Base-by-base conservation (phyloP, 768 basidiomycete species). In the Roridomyces roridus region DNA sequence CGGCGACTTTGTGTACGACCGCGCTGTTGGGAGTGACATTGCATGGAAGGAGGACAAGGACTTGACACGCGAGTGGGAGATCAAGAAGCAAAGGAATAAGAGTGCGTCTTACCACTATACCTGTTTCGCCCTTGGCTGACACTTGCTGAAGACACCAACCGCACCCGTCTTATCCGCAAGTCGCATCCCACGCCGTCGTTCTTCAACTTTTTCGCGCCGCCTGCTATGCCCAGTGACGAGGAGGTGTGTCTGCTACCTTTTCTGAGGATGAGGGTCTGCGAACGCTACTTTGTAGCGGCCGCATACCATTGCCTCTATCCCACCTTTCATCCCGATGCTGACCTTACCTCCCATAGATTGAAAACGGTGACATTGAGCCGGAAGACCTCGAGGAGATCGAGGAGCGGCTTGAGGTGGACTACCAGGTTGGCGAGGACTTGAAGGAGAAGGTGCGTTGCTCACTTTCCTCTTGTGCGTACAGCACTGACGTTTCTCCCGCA, bases 11-110 rank as follows among this genome's bases (percentile, higher is more conserved):
- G 87, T 96, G 45, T 99, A 96, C 74, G 94, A 97, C 80, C 89
- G 86, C 59, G 94, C 96, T 43, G 86, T 92, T 68, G 96, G 96
- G n/a, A 90, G 89, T 41, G 83, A 88, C 68, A 95, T 99, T 77
- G 86, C 88, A 73, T 99, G 96, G 96, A 96, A 96, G 78, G 95
- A 93, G 73, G 96, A 96, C 66, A 96, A 97, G 78, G 94, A 99
- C 76, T 81, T 99, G 55, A 99, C 96, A 47, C 94, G 94, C 78
- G 92, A 92, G 77, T 91, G 93, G 66, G 96, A 98, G 79, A 96
- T 98, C 73, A 97, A 96, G 84, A 98, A 97, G 81, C 96, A 98
- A 77, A 82, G 96, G 68, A 99, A 99, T 79, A 99, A 98, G 84
- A 95, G 96, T 97, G 67, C 52, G 85, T 76, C 23, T 25, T 36